Base-by-base conservation (phyloP, 495 filamentous ascomycete species). In the Talaromyces nanjingensis region DNA sequence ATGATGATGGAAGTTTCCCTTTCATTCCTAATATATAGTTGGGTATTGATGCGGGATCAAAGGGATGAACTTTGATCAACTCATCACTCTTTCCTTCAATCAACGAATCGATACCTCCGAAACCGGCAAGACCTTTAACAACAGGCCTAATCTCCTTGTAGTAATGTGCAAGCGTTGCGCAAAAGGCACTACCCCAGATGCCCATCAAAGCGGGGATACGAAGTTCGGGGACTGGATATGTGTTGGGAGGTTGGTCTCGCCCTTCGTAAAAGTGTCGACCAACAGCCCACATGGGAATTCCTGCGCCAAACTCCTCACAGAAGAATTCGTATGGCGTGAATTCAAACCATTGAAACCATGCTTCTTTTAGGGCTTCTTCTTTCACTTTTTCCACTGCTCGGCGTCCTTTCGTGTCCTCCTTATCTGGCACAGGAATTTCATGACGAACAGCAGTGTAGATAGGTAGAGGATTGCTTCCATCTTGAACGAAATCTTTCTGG, bases 341-440 rank as follows among this genome's bases (percentile, higher is more conserved):
- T 66, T 98, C 94, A 67, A 96, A 98, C 94, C 94, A 98, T 69
- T 98, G 93, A 67, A 98, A 98, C 91, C 92, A 98, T 2, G 90
- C 81, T 70, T 94, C 86, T 59, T 81, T 82, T 67, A 84, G 86
- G 2, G 91, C 87, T 59, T 85, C 81, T 62, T 83, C 83, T 67
- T 89, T 88, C 2, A 72, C 66, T 24, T 79, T 76, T 37, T 84
- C 81, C 24, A 76, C 77, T 16, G 71, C 77, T 4, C 68, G 75
- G n/a, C 77, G 62, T 39, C 63, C 55, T 33, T 70, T 65, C 8
- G 20, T 20, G 0, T 75, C 67, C 18, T 79, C 74, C 37, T 83
- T 72, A 1, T 74, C 69, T 12, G 77, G 66, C 12, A 88, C 73
- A 0, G 94, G 94, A n/a, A 98, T 97, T 72, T 98, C 93, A 71